Conservation (phyloP, 306 rosid genomes). For the Prunus dulcis region DNA sequence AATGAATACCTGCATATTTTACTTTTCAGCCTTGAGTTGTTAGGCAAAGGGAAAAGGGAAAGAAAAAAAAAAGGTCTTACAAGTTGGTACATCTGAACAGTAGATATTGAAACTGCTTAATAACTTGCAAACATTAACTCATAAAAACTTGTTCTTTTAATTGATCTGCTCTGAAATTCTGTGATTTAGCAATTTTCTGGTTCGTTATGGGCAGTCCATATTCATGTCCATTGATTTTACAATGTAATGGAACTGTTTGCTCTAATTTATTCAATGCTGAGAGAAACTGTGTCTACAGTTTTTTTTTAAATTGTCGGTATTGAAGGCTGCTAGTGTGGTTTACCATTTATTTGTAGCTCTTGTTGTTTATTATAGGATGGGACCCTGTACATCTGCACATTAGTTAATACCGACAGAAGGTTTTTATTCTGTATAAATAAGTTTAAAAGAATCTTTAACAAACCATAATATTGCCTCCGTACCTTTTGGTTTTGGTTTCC, state of each 20-base stretch:
- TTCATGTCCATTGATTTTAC: not conserved
- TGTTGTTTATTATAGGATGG: not conserved
- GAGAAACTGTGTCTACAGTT: not conserved
- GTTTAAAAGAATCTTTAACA: not conserved
- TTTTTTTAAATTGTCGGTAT: not conserved
- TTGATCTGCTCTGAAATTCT: not conserved
- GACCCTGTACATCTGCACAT: not conserved
- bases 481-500: not conserved
- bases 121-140: not conserved
- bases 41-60: no score
- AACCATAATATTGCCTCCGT: not conserved
- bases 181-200: not conserved
- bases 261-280: not conserved
- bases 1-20: not conserved
- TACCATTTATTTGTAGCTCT: not conserved
- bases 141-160: not conserved
- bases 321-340: conserved; percentile 6
- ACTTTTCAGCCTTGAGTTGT: not conserved
- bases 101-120: not conserved
- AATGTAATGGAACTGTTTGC: not conserved
- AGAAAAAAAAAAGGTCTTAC: conserved; percentile 5
- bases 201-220: not conserved
- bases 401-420: not conserved
- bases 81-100: conserved; percentile 9
- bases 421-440: not conserved